phyloP scores from a whole-genome alignment of 805 yeast species.

The Candida verbasci region DNA sequence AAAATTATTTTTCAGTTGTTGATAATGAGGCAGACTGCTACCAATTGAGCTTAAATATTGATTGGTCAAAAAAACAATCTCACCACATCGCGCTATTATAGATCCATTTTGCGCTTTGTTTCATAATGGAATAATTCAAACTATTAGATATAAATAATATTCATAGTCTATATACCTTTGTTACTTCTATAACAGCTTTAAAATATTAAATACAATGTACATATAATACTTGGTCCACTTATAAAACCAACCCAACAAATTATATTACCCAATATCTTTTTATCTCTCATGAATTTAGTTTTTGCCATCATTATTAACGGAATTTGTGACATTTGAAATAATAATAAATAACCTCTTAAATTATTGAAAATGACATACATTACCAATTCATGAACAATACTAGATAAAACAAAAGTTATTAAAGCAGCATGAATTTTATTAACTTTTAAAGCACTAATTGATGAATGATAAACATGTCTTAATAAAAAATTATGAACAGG shows the following conservation, averaged over 20 bases:
- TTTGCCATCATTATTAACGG: slow-evolving; percentile 69
- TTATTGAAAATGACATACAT: slow-evolving; percentile 85
- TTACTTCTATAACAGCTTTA: too few species aligned
- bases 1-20: slow-evolving; percentile 1
- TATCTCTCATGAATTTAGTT: slow-evolving; percentile 51
- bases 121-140: too few species aligned
- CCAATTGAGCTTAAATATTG: too few species aligned
- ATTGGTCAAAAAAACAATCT: too few species aligned
- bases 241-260: slow-evolving; percentile 91
- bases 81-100: too few species aligned
- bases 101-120: too few species aligned
- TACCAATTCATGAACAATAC: slow-evolving; percentile 83
- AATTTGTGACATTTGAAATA: slow-evolving; percentile 82
- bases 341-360: slow-evolving; percentile 72
- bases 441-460: slow-evolving; percentile 70
- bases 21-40: too few species aligned
- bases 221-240: slow-evolving; percentile 83
- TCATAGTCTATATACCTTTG: too few species aligned
- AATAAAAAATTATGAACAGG: slow-evolving; percentile 89
- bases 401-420: slow-evolving; percentile 72
- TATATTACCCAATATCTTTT: slow-evolving; percentile 65
- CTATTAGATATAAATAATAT: too few species aligned
- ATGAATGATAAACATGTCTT: slow-evolving; percentile 91
- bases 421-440: slow-evolving; percentile 67
- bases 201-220: slow-evolving; percentile 77